Evolutionary conservation across 345 rosid genomes (phyloP), one percentile per base, ranked within the genome.

Genomic region (Rhizophora apiculata): DNA sequence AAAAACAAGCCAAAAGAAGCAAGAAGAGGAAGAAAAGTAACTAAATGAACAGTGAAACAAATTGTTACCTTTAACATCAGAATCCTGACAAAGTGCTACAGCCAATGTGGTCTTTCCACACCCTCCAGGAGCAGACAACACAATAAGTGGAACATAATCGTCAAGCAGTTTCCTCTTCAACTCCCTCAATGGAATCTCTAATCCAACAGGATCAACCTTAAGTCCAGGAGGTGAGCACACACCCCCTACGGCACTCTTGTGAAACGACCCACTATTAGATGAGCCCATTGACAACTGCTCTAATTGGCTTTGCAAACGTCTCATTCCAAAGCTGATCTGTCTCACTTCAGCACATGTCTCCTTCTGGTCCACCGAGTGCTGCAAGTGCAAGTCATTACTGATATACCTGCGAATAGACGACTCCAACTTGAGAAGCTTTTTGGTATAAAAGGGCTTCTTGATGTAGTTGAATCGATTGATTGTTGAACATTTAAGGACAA

Each of bases 21-120:
- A 43, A 18, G 18, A 4, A 11, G 49, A 43, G 49, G 49, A 43
- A 13, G 18, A 43, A 43, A 43, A 5, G 49, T 13, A 43, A 43
- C 49, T 3, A 43, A 13, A 21, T 6, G 52, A 63, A 63, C 9
- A 43, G 49, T 16, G 27, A 21, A 5, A 63, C 24, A 19, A 57
- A 49, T 51, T 5, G 30, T 62, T 77, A 90, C 93, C 82, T 82
- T 74, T 52, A 80, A 88, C 76, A 15, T 69, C 61, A 43, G 26
- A 2, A 62, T 71, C 72, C 5, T 76, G 80, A 58, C 79, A 76
- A 62, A 76, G 51, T 8, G 75, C 58, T 13, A 18, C 39, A 54
- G 72, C 80, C 62, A 71, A 34, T 13, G 80, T 76, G 60, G 80
- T 67, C 65, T 76, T 76, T 29, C 80, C 76, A 71, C 69, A 76